Percentiles rank a stretch among this genome's conserved stretches.
phyloP scores from a whole-genome alignment of 106 monocot genomes.

The Platanthera guangdongensis region DNA sequence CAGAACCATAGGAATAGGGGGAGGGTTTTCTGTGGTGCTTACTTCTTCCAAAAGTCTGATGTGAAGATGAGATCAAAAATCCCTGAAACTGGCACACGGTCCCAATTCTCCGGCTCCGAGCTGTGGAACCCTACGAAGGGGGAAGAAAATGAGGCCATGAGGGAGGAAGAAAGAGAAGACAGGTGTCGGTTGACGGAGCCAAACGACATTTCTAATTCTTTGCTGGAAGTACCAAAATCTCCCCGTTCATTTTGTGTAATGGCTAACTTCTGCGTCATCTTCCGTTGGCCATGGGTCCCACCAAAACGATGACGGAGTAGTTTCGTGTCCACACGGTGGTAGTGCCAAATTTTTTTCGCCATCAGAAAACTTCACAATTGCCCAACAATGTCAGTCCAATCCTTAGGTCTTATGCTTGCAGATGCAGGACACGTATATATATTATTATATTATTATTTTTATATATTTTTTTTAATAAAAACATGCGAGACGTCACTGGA shows the following conservation, averaged over 20 bases:
- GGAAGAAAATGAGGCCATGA: background rate
- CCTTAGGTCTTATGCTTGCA: too few relatives aligned
- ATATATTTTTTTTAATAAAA: too few relatives aligned
- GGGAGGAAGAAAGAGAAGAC: background rate
- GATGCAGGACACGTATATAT: too few relatives aligned
- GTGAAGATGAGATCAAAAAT: background rate
- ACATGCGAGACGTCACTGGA: too few relatives aligned
- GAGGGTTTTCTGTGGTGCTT: background rate
- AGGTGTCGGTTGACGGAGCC: background rate
- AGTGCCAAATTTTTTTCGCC: too few relatives aligned
- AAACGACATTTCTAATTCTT: background rate
- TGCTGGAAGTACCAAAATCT: slow-evolving; percentile 3
- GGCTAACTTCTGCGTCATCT: background rate
- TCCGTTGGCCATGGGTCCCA: background rate
- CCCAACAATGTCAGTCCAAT: too few relatives aligned
- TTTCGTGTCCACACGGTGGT: background rate
- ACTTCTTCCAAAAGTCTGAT: background rate
- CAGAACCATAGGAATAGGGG: background rate
- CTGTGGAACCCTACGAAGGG: too few relatives aligned
- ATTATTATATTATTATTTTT: too few relatives aligned
- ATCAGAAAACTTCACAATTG: too few relatives aligned
- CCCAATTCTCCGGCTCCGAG: too few relatives aligned
- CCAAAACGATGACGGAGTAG: background rate
- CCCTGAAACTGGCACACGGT: too few relatives aligned
- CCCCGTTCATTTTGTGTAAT: background rate